Evolutionary conservation across 2,329 filamentous ascomycete genomes (phyloP), one percentile per base, ranked within the genome.

Genomic region (Coniochaeta hoffmannii): DNA sequence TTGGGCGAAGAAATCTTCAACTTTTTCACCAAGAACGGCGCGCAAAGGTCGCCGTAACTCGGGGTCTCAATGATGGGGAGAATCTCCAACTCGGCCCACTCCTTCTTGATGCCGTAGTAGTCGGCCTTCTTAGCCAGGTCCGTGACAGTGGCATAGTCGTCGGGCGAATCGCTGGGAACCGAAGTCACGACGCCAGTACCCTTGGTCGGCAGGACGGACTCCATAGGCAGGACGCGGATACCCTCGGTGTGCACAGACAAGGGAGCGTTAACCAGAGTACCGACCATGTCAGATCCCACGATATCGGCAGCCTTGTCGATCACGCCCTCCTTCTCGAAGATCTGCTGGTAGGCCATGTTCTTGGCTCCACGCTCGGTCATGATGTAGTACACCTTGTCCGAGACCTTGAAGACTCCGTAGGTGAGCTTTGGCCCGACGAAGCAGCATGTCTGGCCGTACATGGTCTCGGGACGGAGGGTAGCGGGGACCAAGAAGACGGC

Each of bases 1-100:
- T 99, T 99, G 59, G 94, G 93, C 12, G 93, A 97, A 61, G 90
- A 87, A 68, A 99, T 99, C 80, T 97, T 97, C 70, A 97, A 79
- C 71, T 94, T 85, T 76, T 97, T 90, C 54, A 96, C 88, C 57
- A 99, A 76, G 64, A 85, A 82, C 61, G 88, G 86, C 0, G 94
- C 94, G 51, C 88, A 88, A 57, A 96, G 78, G 64, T 96, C 87
- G 54, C 90, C 91, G 65, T 93, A 85, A 34, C 49, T 51, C 0
- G 93, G 92, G 0, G 94, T 97, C 57, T 90, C 80, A 61, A 96
- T 95, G 63, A 99, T 88, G 53, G 94, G 90, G 58, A 90, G 69
- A 55, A 97, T 93, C 61, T 97, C 90, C 55, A 93, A 77, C 68
- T 96, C 89, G 3, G 89, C 91, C 94, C 94, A 99, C 69, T 96